Base-by-base conservation (phyloP, 2,329 filamentous ascomycete genomes). In the Fusarium sp. region DNA sequence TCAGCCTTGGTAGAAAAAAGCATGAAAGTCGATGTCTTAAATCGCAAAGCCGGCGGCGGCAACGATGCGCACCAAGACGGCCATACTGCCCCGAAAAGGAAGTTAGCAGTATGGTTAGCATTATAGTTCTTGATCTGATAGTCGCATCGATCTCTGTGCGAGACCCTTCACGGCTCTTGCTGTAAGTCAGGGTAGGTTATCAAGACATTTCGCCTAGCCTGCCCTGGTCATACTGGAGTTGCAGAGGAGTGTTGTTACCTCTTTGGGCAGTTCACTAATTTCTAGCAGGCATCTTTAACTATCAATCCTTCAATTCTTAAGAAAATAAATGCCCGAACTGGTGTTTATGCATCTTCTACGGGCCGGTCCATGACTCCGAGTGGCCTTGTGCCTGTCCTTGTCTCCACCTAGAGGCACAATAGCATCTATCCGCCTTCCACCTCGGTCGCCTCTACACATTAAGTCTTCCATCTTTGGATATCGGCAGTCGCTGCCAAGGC, bases 11-110 rank as follows among this genome's bases (percentile, higher is more conserved):
- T 34, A 33, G 18, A 26, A 54, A 37, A 15, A 20, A 20, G 12
- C 30, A 49, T 42, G 42, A 18, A 49, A 30, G 59, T 53, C 45
- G 28, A 31, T 36, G 30, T 38, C 36, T 41, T 42, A 15, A 20
- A 38, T 33, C 60, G 31, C 47, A 54, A 47, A 36, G 41, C 51
- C 50, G 59, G 36, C 57, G 38, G 49, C 44, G 33, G 40, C 28
- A 51, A 28, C 40, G 31, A 65, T 57, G 51, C 40, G 52, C 65
- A 63, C 61, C 56, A 65, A 51, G 59, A 63, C 72, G 70, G 70
- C 56, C 40, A 30, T 31, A 46, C 53, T 61, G 41, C 62, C 72
- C 63, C 31, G 57, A 74, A 69, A 26, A 59, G 72, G 72, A 65
- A 74, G 72, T 69, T 73, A 37, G 28, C 23, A 58, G 55, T 40